Evolutionary conservation across 208 protist genomes (phyloP), one percentile per base, ranked within the genome.

Genomic region (Trichomonas gallinae): DNA sequence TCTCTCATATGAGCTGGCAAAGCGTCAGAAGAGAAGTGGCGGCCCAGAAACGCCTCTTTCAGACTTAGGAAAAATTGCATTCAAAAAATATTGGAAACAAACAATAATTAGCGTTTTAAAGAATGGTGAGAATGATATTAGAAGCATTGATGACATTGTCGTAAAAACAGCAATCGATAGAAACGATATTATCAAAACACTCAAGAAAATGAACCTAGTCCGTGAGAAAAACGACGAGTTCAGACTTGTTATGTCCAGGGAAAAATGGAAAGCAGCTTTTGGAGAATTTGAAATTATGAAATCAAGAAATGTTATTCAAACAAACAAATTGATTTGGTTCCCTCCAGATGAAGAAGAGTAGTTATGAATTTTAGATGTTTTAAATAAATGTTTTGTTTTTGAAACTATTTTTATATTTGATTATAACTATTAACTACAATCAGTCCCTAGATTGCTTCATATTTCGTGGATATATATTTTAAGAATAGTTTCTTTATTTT

Each of bases 1-100:
- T 72, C 98, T 99, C 26, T 99, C 97, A 85, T 99, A 99, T 97
- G 99, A 99, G 97, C 97, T 99, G 0, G 99, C 99, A 6, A 99
- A 99, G 96, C 98, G 98, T 0, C 99, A 99, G 97, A 97, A 98
- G 9, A 98, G 99, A 93, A 97, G 99, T 10, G 99, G 99, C 23
- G 99, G 98, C 17, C 99, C 99, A 6, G 99, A 99, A 97, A 99
- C 99, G 97, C 99, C 99, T 26, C 98, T 99, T 17, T 99, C 99
- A 83, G 99, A 99, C 97, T 97, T 99, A 40, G 99, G 99, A 13
- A 81, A 89, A n/a, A 82, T 97, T 11, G 96, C 93, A 26, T 98
- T 98, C 63, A 85, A 96, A 9, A 97, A 88, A 4, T 98, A 98
- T 96, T 98, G 97, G 97, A 51, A 96, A n/a, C 63, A 98, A 87